A percentile compares a stretch with the other conserved stretches of the same genome.
Conservation (phyloP, 2,329 filamentous ascomycete species). For the Fusarium scirpi region DNA sequence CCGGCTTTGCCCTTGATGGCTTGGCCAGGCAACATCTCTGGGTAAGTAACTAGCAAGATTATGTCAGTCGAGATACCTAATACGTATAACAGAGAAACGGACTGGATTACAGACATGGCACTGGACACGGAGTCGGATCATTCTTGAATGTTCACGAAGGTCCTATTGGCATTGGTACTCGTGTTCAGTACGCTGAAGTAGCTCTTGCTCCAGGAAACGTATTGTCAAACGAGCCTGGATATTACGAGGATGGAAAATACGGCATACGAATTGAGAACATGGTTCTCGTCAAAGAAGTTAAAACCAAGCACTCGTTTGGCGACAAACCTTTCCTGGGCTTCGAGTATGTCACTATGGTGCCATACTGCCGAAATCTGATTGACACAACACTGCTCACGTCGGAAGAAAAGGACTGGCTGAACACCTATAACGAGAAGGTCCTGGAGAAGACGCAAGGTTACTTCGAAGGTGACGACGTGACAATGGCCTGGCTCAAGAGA, state of each 20-base stretch:
- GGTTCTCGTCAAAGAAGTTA: slow-evolving; percentile 87
- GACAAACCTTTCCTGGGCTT: slow-evolving; percentile 96
- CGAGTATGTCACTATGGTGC: slow-evolving; percentile 97
- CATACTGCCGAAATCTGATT: slow-evolving; percentile 90
- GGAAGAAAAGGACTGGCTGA: slow-evolving; percentile 86
- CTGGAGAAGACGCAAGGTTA: slow-evolving; percentile 82
- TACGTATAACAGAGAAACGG: slow-evolving; percentile 65
- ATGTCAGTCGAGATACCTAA: slow-evolving; percentile 29
- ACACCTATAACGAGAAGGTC: slow-evolving; percentile 85
- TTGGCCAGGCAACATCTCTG: slow-evolving; percentile 92
- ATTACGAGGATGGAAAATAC: slow-evolving; percentile 95
- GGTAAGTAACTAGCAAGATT: slow-evolving; percentile 62
- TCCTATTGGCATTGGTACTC: slow-evolving; percentile 93
- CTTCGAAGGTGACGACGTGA: slow-evolving; percentile 79
- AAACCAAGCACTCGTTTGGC: slow-evolving; percentile 88
- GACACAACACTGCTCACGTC: slow-evolving; percentile 77
- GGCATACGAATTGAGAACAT: slow-evolving; percentile 98
- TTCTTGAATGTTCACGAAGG: slow-evolving; percentile 98
- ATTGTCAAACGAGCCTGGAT: slow-evolving; percentile 94
- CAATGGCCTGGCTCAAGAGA: slow-evolving; percentile 83
- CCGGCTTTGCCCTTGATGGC: slow-evolving; percentile 89
- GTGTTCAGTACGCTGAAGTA: slow-evolving; percentile 91
- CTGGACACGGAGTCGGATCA: slow-evolving; percentile 94
- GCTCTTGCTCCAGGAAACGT: slow-evolving; percentile 92
- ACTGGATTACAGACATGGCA: slow-evolving; percentile 95